Percentiles rank a stretch among this genome's conserved stretches.
These are phyloP conservation scores for Diplodia intermedia DNA, from an alignment of 2,329 filamentous ascomycete genomes.

Conservation along the genomic window DNA sequence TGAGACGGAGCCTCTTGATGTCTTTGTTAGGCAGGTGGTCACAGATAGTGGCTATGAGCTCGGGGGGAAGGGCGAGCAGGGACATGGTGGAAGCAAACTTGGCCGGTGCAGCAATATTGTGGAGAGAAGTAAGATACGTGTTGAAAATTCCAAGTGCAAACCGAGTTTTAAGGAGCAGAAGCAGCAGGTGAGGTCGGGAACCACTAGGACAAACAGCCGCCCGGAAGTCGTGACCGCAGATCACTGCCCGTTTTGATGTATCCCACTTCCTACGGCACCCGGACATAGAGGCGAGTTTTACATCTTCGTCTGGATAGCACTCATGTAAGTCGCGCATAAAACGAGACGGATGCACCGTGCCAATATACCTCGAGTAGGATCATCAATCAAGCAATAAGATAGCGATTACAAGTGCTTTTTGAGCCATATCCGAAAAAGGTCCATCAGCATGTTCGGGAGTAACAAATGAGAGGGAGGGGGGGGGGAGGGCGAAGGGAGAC, in stretches of 20 bases:
- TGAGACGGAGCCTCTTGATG: slow-evolving; percentile 1
- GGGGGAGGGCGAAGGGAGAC: background rate
- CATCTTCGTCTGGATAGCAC: too few relatives aligned
- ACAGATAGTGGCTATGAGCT: background rate
- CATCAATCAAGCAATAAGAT: background rate
- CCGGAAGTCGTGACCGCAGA: background rate
- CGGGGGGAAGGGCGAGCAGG: background rate
- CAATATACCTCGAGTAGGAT: background rate
- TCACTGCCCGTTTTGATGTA: background rate
- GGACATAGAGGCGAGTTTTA: too few relatives aligned
- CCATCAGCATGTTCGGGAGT: background rate
- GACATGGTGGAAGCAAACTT: background rate
- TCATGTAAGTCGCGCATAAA: too few relatives aligned
- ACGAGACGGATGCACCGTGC: too few relatives aligned
- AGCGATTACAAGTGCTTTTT: background rate
- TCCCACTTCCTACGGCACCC: too few relatives aligned
- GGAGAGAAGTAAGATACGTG: too few relatives aligned
- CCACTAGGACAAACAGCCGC: background rate
- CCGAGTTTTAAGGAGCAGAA: background rate
- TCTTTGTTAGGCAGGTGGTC: background rate
- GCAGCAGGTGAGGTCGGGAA: background rate
- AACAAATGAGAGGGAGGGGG: background rate
- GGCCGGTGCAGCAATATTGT: too few relatives aligned
- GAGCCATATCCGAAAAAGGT: background rate
- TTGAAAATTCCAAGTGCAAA: too few relatives aligned